Evolutionary conservation across 2,329 filamentous ascomycete genomes (phyloP).

Genomic region (Nemania serpens): DNA sequence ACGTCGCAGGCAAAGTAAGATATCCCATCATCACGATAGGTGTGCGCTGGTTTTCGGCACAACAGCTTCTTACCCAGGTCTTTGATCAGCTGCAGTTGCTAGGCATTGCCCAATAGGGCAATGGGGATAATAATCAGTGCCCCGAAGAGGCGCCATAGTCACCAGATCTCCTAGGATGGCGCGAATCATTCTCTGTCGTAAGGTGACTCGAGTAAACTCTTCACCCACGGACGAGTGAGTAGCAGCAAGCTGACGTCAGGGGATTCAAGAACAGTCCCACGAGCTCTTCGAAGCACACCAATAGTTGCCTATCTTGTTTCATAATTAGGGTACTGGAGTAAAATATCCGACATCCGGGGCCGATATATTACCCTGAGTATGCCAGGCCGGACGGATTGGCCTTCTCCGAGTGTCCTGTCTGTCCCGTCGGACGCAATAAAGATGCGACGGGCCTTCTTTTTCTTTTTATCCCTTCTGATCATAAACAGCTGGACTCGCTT

Average conservation of each 20-base stretch:
- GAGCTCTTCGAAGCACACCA: not conserved
- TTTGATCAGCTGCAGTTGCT: not conserved
- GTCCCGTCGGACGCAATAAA: not conserved
- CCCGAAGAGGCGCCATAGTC: conserved; percentile 12
- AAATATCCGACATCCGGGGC: conserved; percentile 14
- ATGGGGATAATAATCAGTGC: conserved; percentile 17
- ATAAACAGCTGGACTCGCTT: conserved; percentile 13
- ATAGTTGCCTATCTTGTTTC: conserved; percentile 3
- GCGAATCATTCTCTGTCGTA: not conserved
- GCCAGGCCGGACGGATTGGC: conserved; percentile 4
- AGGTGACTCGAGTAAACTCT: not conserved
- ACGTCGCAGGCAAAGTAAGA: conserved; percentile 35
- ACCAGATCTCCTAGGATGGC: conserved; percentile 4
- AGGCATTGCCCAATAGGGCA: conserved; percentile 17
- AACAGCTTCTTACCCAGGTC: conserved; percentile 16
- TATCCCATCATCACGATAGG: conserved; percentile 27
- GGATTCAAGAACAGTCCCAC: conserved; percentile 3
- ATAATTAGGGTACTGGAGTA: conserved; percentile 2
- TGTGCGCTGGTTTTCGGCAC: conserved; percentile 18
- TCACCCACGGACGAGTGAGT: not conserved
- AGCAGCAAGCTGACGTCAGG: not conserved
- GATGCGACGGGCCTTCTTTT: not conserved
- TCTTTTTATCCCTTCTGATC: not conserved
- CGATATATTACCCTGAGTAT: conserved; percentile 18
- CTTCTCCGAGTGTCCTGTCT: not conserved